Evolutionary conservation across 768 basidiomycete species (phyloP).

Genomic region (Tulasnella sp.): DNA sequence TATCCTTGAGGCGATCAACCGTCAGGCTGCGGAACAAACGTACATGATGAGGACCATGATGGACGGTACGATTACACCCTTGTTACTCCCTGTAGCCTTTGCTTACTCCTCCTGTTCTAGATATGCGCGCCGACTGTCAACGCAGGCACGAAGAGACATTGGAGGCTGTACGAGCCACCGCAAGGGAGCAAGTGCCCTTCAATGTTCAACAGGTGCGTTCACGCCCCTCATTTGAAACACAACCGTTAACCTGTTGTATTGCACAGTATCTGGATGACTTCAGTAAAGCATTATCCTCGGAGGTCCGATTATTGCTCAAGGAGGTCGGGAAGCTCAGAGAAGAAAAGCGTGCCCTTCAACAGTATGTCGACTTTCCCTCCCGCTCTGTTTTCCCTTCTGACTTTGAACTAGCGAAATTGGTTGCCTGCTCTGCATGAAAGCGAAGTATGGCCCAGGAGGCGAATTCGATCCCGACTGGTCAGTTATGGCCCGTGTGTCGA

Average conservation of each 20-base stretch:
- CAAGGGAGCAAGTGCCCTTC: constrained; percentile 64
- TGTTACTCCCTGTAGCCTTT: background rate
- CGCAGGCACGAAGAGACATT: constrained; percentile 58
- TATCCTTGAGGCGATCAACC: constrained; percentile 44
- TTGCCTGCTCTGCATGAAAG: constrained; percentile 50
- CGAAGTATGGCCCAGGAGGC: constrained; percentile 74
- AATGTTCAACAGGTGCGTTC: constrained; percentile 60
- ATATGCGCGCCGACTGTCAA: constrained; percentile 52
- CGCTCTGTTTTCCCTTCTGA: background rate
- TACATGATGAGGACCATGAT: constrained; percentile 39
- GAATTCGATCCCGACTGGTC: constrained; percentile 75
- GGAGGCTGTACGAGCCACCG: constrained; percentile 53
- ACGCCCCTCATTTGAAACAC: constrained; percentile 2
- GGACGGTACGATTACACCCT: constrained; percentile 18
- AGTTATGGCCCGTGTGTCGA: background rate
- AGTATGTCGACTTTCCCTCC: constrained; percentile 39
- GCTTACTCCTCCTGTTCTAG: constrained; percentile 28
- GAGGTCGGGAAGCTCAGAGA: constrained; percentile 77
- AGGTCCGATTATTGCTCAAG: constrained; percentile 69
- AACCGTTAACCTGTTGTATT: background rate
- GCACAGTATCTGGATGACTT: constrained; percentile 65
- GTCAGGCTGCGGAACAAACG: constrained; percentile 48
- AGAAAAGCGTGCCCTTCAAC: constrained; percentile 62
- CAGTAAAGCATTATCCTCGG: constrained; percentile 67
- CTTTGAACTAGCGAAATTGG: constrained; percentile 73